Conservation (phyloP, 768 basidiomycete genomes). For the Pholiota molesta region DNA sequence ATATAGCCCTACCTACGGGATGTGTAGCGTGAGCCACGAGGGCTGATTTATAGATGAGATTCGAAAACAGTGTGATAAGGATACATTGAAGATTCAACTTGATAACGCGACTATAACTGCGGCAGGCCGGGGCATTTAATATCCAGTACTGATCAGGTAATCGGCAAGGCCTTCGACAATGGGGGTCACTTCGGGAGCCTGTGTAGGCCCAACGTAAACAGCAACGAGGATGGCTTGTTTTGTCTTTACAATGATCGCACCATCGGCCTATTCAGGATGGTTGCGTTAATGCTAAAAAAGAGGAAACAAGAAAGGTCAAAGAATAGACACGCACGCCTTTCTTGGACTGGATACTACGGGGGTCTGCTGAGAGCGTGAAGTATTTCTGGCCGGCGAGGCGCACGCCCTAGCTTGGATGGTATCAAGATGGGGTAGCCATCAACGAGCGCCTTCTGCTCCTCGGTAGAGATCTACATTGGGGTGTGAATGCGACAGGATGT, state of each 20-base stretch:
- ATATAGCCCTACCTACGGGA: neutral
- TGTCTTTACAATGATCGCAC: constrained; percentile 77
- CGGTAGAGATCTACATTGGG: constrained; percentile 52
- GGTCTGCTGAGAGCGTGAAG: constrained; percentile 57
- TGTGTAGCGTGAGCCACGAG: constrained; percentile 2
- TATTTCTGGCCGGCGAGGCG: constrained; percentile 73
- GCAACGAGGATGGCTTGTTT: constrained; percentile 84
- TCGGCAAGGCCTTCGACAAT: constrained; percentile 75
- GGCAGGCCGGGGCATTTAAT: constrained; percentile 37
- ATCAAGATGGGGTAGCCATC: constrained; percentile 45
- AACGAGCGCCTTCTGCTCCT: constrained; percentile 65
- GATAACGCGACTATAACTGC: constrained; percentile 3
- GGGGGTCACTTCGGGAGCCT: constrained; percentile 66
- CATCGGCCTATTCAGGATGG: constrained; percentile 60
- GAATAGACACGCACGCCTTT: constrained; percentile 57
- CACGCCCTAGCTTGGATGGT: constrained; percentile 60
- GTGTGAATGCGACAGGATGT: neutral
- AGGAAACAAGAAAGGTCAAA: constrained; percentile 1
- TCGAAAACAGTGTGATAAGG: constrained; percentile 19
- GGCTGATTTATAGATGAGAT: constrained; percentile 8
- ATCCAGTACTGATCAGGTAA: constrained; percentile 66
- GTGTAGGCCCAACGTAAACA: constrained; percentile 67
- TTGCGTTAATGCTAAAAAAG: neutral
- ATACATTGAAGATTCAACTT: constrained; percentile 19
- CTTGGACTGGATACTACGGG: constrained; percentile 72